A percentile compares a stretch with the other conserved stretches of the same genome.
phyloP scores from a whole-genome alignment of 2,329 filamentous ascomycete genomes.

The Aspergillus chevalieri region DNA sequence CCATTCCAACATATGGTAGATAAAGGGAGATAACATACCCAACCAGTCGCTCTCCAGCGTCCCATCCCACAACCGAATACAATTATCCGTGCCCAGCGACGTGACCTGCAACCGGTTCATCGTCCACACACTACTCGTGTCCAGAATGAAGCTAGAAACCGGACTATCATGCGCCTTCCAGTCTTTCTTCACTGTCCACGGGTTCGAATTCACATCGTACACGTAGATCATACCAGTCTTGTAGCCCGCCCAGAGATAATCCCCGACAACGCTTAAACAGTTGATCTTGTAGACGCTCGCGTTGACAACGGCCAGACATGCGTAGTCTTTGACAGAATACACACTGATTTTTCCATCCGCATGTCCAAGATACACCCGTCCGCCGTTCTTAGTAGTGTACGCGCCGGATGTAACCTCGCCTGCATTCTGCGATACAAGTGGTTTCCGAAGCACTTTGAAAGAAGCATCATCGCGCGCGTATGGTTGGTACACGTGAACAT shows the following conservation, averaged over 20 bases:
- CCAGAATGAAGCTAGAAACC: constrained; percentile 68
- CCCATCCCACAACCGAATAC: constrained; percentile 82
- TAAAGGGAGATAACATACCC: constrained; percentile 38
- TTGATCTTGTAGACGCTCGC: constrained; percentile 96
- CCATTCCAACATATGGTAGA: not conserved
- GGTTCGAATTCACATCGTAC: constrained; percentile 75
- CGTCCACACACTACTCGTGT: constrained; percentile 77
- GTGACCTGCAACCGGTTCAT: constrained; percentile 78
- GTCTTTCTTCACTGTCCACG: constrained; percentile 88
- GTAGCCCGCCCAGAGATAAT: constrained; percentile 85
- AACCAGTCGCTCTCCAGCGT: constrained; percentile 91
- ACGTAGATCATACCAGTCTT: constrained; percentile 91
- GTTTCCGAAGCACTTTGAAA: constrained; percentile 68
- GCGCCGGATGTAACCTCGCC: constrained; percentile 86
- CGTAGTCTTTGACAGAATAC: constrained; percentile 73
- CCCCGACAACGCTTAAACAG: constrained; percentile 71
- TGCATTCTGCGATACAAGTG: constrained; percentile 64
- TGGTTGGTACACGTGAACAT: constrained; percentile 77
- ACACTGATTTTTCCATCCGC: constrained; percentile 89
- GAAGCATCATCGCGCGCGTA: constrained; percentile 60
- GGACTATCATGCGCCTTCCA: constrained; percentile 88
- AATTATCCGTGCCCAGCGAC: constrained; percentile 80
- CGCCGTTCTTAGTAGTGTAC: constrained; percentile 65
- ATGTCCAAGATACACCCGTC: constrained; percentile 83
- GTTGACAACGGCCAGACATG: constrained; percentile 72